Evolutionary conservation across 352 stramenopile genomes (phyloP), one percentile per base, ranked within the genome.

Genomic region (Phytophthora lateralis): DNA sequence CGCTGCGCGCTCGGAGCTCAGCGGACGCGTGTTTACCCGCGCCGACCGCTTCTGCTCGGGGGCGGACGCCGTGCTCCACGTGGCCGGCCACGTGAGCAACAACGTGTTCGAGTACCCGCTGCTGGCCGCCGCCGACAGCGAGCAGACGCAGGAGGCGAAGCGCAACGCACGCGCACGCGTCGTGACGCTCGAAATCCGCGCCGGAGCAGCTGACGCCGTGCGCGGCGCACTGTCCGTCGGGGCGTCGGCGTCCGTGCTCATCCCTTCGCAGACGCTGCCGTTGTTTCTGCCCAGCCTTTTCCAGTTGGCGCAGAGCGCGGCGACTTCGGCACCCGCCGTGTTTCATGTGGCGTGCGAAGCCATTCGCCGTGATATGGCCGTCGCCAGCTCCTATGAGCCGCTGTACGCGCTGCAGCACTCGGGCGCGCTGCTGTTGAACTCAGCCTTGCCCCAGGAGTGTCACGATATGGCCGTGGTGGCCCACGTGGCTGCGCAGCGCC

Each of bases 391-490:
- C 29, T 89, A 90, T 63, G 80, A 90, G 49, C 62, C 76, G 3
- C 53, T 90, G 48, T 87, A 89, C 61, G 73, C 79, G 39, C 59
- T 90, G 37, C 79, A 89, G 70, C 80, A 92, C 66, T 80, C 82
- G 11, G 85, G 85, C 11, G 82, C 82, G 24, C 29, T 91, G 42
- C 72, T 95, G 43, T 68, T 94, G 12, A 90, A 89, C 68, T 86
- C 84, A 41, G 69, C 73, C 12, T 88, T 51, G 10, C 66, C 82
- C 9, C 82, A 92, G 58, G 86, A 94, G 57, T 85, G 78, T 50
- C 86, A 95, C 62, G 86, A 95, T 57, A 53, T 95, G 5, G 81
- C 84, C 0, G 73, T 95, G 8, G 79, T 92, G 17, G 82, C 84
- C 3, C 82, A 95, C 56, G 73, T 95, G 44, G 81, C 79, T 6